These are phyloP conservation scores for Aspergillus kassunensis DNA, from an alignment of 495 filamentous ascomycete genomes.

Conservation along the genomic window DNA sequence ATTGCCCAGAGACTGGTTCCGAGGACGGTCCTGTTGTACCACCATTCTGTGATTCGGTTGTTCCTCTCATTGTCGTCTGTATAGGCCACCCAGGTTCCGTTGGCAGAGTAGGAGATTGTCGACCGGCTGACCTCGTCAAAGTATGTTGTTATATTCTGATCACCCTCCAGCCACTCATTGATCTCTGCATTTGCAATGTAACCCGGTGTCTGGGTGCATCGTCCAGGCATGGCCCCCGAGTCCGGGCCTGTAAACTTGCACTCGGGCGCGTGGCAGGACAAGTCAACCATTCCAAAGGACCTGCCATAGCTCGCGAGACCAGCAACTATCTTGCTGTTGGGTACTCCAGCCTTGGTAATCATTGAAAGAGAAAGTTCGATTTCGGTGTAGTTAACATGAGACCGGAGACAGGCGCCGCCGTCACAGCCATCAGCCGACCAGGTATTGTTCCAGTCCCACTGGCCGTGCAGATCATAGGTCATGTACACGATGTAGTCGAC, in stretches of 20 bases:
- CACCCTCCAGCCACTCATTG: not conserved
- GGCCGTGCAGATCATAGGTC: slow-evolving; percentile 34
- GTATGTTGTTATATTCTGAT: no score
- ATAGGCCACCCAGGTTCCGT: no score
- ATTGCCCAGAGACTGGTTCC: no score
- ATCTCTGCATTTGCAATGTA: slow-evolving; percentile 20
- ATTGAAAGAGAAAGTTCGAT: slow-evolving; percentile 34
- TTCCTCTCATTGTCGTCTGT: no score
- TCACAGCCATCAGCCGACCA: slow-evolving; percentile 18
- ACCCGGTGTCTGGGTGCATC: slow-evolving; percentile 23
- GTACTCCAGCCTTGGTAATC: slow-evolving; percentile 1
- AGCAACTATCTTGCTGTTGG: no score
- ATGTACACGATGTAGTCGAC: slow-evolving; percentile 36
- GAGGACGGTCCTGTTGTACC: no score
- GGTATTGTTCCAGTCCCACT: slow-evolving; percentile 25
- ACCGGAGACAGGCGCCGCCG: slow-evolving; percentile 31
- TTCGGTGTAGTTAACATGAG: slow-evolving; percentile 41
- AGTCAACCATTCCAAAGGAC: no score
- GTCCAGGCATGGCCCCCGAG: slow-evolving; percentile 28
- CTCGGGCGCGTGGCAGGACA: no score
- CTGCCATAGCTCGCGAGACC: no score
- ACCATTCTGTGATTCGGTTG: no score
- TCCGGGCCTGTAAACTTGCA: not conserved
- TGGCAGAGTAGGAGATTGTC: no score
- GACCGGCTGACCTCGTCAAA: no score